phyloP scores from a whole-genome alignment of 306 rosid species.

The Citrullus colocynthis region DNA sequence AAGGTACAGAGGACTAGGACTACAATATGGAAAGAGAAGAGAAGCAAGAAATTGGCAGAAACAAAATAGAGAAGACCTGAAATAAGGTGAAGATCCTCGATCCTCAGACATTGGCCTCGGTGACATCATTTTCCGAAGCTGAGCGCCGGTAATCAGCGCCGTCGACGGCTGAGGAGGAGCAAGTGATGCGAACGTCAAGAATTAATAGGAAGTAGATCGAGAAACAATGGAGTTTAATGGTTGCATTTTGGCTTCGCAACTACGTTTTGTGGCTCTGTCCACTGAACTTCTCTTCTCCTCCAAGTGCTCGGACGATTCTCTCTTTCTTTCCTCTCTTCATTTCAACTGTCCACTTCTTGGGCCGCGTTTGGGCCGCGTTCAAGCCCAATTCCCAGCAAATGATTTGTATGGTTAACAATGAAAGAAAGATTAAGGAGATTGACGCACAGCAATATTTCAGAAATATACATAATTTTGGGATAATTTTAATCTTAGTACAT shows the following conservation, averaged over 20 bases:
- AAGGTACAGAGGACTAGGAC: background rate
- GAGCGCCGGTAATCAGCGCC: background rate
- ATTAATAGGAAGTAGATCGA: background rate
- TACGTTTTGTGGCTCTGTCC: background rate
- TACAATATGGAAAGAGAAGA: background rate
- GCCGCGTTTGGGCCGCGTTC: background rate
- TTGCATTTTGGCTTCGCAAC: background rate
- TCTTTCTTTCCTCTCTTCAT: background rate
- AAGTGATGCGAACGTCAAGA: background rate
- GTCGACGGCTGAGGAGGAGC: background rate
- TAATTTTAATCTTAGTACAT: no score
- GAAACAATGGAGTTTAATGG: background rate
- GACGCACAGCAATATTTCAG: no score
- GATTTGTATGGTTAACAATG: background rate
- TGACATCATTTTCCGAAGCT: slow-evolving; percentile 54
- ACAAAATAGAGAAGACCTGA: slow-evolving; percentile 30
- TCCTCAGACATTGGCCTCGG: slow-evolving; percentile 57
- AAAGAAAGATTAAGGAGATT: no score
- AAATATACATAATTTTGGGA: no score
- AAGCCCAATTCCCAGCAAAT: background rate
- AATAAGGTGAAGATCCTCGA: slow-evolving; percentile 54
- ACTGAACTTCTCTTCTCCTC: slow-evolving; percentile 4
- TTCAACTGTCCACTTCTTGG: background rate
- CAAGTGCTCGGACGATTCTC: background rate
- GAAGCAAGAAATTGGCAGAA: background rate